phyloP scores from a whole-genome alignment of 1,284 basidiomycete species.

The Trichosporon sp. region DNA sequence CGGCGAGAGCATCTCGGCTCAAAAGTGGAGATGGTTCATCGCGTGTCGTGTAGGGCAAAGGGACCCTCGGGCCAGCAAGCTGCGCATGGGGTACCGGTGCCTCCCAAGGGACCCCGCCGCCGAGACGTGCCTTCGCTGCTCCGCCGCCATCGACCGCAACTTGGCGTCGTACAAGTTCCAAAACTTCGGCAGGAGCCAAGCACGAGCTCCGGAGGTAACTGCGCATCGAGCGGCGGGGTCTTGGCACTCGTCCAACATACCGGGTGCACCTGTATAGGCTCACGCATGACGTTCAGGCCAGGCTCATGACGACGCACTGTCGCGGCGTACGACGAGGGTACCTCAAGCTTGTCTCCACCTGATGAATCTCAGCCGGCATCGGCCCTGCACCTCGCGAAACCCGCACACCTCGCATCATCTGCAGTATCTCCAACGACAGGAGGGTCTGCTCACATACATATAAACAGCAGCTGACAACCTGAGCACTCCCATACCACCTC shows the following conservation, averaged over 20 bases:
- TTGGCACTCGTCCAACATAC: background rate
- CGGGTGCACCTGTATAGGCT: background rate
- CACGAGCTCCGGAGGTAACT: background rate
- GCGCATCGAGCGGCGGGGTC: background rate
- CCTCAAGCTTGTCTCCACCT: background rate
- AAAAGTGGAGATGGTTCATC: background rate
- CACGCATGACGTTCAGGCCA: background rate
- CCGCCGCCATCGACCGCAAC: background rate
- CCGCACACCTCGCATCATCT: background rate
- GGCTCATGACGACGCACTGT: background rate
- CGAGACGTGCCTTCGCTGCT: background rate
- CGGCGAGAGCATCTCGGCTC: background rate
- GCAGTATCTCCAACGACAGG: background rate
- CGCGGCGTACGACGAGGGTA: background rate
- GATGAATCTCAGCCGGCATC: background rate
- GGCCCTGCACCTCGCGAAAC: background rate
- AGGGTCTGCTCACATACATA: background rate
- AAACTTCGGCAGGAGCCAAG: background rate
- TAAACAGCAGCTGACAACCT: background rate
- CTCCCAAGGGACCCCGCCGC: background rate
- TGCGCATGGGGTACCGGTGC: background rate
- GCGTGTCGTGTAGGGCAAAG: background rate
- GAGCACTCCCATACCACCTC: background rate
- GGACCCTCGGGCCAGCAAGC: background rate
- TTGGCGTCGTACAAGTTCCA: background rate